These are phyloP conservation scores for Penicillium sp. DNA, from an alignment of 2,329 filamentous ascomycete genomes.

Conservation along the genomic window DNA sequence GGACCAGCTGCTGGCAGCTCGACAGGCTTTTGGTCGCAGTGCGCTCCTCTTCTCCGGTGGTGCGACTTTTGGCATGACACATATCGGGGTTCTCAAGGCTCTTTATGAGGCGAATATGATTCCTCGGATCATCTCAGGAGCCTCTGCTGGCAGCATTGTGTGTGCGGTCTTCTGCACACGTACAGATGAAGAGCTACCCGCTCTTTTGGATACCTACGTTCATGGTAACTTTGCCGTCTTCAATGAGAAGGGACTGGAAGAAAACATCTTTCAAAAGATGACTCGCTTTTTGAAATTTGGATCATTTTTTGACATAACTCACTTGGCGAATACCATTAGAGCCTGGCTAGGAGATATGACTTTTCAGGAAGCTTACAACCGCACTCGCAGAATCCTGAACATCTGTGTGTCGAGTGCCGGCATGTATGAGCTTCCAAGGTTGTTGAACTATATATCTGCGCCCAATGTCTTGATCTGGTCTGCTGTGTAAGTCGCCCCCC, in stretches of 20 bases:
- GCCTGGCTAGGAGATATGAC: conserved; percentile 81
- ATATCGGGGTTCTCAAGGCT: conserved; percentile 82
- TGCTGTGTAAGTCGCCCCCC: conserved; percentile 61
- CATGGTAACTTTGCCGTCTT: conserved; percentile 81
- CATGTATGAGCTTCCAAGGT: conserved; percentile 78
- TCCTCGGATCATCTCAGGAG: conserved; percentile 82
- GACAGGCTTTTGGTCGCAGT: conserved; percentile 81
- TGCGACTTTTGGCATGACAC: conserved; percentile 87
- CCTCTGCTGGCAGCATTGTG: conserved; percentile 84
- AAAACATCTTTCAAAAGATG: conserved; percentile 67
- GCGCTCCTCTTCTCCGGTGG: conserved; percentile 81
- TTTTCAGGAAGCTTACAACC: conserved; percentile 93
- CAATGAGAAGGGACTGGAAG: conserved; percentile 59
- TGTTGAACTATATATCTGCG: conserved; percentile 90
- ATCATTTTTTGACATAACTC: conserved; percentile 78
- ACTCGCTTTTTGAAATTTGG: conserved; percentile 76
- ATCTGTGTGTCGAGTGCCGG: conserved; percentile 89
- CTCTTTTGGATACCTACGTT: conserved; percentile 67
- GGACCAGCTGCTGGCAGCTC: conserved; percentile 67
- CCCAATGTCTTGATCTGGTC: conserved; percentile 97
- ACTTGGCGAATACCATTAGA: conserved; percentile 79
- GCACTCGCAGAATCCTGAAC: conserved; percentile 87
- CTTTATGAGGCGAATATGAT: conserved; percentile 73
- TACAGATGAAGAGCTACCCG: conserved; percentile 74
- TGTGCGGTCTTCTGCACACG: conserved; percentile 75